Conservation (phyloP, 331 rosid species). For the Arachis monticola region DNA sequence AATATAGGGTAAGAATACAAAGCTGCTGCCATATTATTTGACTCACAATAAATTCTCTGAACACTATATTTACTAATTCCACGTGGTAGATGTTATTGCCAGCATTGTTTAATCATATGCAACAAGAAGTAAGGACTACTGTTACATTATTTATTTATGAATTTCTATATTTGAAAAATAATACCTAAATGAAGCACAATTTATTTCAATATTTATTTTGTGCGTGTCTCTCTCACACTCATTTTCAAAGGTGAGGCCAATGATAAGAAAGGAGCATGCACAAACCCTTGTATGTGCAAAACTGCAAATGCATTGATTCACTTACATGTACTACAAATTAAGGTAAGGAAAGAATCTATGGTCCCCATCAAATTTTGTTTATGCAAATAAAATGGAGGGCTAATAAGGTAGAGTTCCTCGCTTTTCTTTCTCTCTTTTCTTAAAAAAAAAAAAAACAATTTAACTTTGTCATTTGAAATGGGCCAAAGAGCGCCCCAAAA, state of each 20-base stretch:
- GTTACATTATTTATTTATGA: neutral
- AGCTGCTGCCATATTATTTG: too few relatives aligned
- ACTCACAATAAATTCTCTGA: neutral
- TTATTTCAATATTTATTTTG: neutral
- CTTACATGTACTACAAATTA: constrained; percentile 28
- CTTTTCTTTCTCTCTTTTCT: neutral
- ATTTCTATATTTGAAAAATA: neutral
- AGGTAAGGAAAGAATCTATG: constrained; percentile 33
- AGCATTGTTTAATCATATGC: constrained; percentile 7
- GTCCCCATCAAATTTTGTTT: constrained; percentile 7
- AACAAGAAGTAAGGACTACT: neutral
- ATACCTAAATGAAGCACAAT: neutral
- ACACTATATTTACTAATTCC: constrained; percentile 1
- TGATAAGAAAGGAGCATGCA: constrained; percentile 27
- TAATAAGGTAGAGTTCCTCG: constrained; percentile 4
- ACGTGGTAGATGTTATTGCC: constrained; percentile 10
- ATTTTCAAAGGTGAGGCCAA: constrained; percentile 36
- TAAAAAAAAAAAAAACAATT: too few relatives aligned
- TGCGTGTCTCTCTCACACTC: constrained; percentile 8
- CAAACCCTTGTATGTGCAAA: constrained; percentile 34
- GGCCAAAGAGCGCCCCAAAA: neutral
- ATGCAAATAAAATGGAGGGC: constrained; percentile 29
- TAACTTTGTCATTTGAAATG: neutral
- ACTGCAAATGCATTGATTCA: constrained; percentile 40
- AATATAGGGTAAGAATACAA: neutral